phyloP scores from a whole-genome alignment of 73 alveolate genomes.

The Paramecium sonneborni region DNA sequence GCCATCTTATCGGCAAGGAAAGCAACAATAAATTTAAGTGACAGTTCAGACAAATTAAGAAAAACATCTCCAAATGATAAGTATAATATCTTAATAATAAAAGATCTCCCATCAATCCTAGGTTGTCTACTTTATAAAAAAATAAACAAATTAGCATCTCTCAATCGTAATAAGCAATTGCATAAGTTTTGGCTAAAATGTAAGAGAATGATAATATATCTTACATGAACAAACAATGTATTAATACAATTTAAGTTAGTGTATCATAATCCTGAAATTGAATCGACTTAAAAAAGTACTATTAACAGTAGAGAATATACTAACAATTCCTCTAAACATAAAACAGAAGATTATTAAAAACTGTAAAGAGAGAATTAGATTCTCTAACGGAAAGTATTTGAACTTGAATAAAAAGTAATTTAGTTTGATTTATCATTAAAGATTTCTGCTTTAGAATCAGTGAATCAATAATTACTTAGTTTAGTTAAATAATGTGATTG shows the following conservation, averaged over 20 bases:
- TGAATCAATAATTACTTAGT: not conserved
- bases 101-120: slow-evolving; percentile 37
- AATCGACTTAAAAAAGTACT: slow-evolving; percentile 21
- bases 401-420: slow-evolving; percentile 32
- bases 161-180: not conserved
- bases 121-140: not conserved
- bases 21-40: slow-evolving; percentile 57
- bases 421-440: not conserved
- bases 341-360: slow-evolving; percentile 29
- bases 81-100: not conserved
- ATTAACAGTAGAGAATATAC: slow-evolving; percentile 29
- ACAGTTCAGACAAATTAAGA: slow-evolving; percentile 45
- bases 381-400: not conserved
- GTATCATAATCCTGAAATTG: slow-evolving; percentile 4
- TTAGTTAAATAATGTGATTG: slow-evolving; percentile 7
- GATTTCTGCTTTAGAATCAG: not conserved
- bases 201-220: slow-evolving; percentile 25
- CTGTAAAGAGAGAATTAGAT: not conserved
- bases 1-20: slow-evolving; percentile 48
- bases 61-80: slow-evolving; percentile 46
- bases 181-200: slow-evolving; percentile 41
- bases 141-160: slow-evolving; percentile 2
- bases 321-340: slow-evolving; percentile 32
- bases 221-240: not conserved
- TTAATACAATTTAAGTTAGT: not conserved